Evolutionary conservation across 345 rosid genomes (phyloP), one percentile per base, ranked within the genome.

Genomic region (Rhodomyrtus tomentosa): DNA sequence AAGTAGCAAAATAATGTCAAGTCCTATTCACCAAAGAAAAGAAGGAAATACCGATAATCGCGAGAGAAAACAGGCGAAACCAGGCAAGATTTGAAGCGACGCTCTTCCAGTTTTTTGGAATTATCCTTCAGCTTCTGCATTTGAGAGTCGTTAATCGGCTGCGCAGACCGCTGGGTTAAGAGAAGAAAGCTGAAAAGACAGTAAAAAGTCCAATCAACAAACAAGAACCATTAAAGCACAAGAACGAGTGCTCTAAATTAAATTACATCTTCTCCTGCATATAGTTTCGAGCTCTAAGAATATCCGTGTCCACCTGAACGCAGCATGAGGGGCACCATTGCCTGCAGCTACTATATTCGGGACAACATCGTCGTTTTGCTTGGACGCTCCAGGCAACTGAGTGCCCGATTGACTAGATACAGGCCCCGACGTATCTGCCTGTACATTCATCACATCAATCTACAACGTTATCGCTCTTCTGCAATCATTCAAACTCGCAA

Each of bases 261-360:
- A 79, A 36, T 89, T 93, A 95, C 98, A 95, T 93, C 89, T 86
- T 90, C 0, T 86, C 91, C 55, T 82, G 91, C 90, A 95, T 89
- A 80, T 6, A 89, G 36, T 0, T 2, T 25, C 98, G 93, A 84
- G 87, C 90, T 84, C 86, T 87, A 16, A 10, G 21, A 86, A 93
- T 88, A 4, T 93, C 97, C 73, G 87, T 86, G 72, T 93, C 96
- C 92, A 89, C 81, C 58, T 85, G 81, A 42, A 85, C n/a, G 84
- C 36, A 85, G 83, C 85, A 81, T 52, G 86, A 82, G 89, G 84
- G 68, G 85, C 82, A 81, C 88, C 81, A 85, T 53, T 84, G 62
- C 87, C 88, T 1, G 51, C 68, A 40, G 50, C 55, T 21, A 74
- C 82, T 4, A 56, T 58, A 53, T 58, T 32, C 80, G 62, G 81